Percentiles rank a stretch among this genome's conserved stretches.
Evolutionary conservation across 2,329 filamentous ascomycete species (phyloP).

Genomic region (Teratosphaeria viscida): DNA sequence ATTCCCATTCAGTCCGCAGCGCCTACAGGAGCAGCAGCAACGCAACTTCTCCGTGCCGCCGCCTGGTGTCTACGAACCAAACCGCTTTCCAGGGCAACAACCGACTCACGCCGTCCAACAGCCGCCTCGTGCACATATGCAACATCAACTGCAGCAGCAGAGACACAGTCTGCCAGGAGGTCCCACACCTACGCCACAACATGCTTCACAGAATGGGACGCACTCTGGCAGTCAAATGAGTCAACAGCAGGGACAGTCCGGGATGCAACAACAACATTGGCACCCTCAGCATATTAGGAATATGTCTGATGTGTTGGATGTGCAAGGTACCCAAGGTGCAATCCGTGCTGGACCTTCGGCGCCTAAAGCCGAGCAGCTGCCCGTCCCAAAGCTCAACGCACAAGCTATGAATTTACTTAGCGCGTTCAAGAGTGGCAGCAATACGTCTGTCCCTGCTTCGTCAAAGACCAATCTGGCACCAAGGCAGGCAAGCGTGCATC

Average conservation of each 20-base stretch:
- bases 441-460: background rate
- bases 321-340: constrained; percentile 29
- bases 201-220: background rate
- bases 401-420: constrained; percentile 49
- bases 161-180: constrained; percentile 14
- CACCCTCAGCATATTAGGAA: background rate
- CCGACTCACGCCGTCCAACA: constrained; percentile 11
- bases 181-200: background rate
- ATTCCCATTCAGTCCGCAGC: constrained; percentile 35
- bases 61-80: constrained; percentile 3
- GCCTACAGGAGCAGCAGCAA: constrained; percentile 26
- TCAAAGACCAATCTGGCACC: constrained; percentile 3
- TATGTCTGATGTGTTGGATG: background rate
- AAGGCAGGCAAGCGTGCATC: constrained; percentile 23
- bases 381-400: constrained; percentile 46
- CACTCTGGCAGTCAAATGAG: background rate
- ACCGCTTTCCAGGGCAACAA: constrained; percentile 5
- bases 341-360: constrained; percentile 30
- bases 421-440: constrained; percentile 39
- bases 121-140: background rate
- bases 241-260: background rate
- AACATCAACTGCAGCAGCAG: constrained; percentile 8
- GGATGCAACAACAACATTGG: background rate
- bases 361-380: constrained; percentile 48
- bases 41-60: constrained; percentile 9